Base-by-base conservation (phyloP, 768 basidiomycete species). In the Russula earlei region DNA sequence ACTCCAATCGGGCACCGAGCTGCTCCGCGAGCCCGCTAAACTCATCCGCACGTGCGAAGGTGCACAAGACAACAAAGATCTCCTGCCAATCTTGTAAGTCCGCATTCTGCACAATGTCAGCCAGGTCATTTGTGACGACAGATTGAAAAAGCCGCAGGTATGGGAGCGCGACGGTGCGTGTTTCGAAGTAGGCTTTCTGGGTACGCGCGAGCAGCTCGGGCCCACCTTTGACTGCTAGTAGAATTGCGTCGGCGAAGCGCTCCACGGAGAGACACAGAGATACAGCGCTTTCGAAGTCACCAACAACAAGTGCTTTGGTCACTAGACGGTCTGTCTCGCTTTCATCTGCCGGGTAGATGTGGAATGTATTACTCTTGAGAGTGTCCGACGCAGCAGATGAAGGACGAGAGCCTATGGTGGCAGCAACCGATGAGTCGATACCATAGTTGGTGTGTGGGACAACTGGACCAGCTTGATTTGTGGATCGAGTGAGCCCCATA, bases 101-200 rank as follows among this genome's bases (percentile, higher is more conserved):
- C 22, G 94, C 95, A 64, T 97, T 96, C 69, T 96, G 93, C 9
- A 97, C 94, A 49, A 98, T 83, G 67, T 97, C 96, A 19, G 81
- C 77, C 8, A 98, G 80, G 65, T 98, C 96, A 64, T 92, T 83
- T 36, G 86, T 87, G 56, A 95, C 90, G 62, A 99, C 88, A 12
- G 86, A 89, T 67, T 97, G 91, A 80, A 94, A 91, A 11, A 99
- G 79, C 37, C 96, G 87, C 22, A 98, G 81, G 69, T 95, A 97
- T 0, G 94, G 90, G 3, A 87, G 71, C 1, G 79, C 71, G 9
- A 81, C 77, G 0, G 90, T 88, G 50, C 83, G 80, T 29, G 82
- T 79, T 65, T 88, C 89, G 65, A 98, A 98, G 71, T 98, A 98
- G 0, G 90, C 85, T 68, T 89, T 89, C 66, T 97, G 93, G 0